These are phyloP conservation scores for Aspergillus bombycis DNA, from an alignment of 2,329 filamentous ascomycete species.

Conservation along the genomic window DNA sequence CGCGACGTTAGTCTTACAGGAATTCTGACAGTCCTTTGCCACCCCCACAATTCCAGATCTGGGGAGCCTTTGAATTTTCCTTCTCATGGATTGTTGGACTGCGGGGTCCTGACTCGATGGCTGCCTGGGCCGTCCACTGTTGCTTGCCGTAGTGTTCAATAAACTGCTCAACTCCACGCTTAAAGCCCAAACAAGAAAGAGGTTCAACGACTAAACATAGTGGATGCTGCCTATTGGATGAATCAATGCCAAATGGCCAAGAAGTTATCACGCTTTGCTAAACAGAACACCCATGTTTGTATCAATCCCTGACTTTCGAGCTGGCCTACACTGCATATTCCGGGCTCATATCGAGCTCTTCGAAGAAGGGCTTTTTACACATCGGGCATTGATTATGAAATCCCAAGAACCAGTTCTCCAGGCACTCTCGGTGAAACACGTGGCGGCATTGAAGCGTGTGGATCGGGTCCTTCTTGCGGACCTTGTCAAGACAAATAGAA, in stretches of 20 bases:
- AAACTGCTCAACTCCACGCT: not conserved
- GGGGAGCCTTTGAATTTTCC: not conserved
- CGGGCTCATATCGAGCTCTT: not conserved
- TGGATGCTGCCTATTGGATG: not conserved
- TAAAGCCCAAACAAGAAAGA: not conserved
- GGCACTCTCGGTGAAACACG: not conserved
- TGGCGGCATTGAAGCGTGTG: not conserved
- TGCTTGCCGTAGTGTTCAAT: not conserved
- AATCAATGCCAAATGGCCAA: not conserved
- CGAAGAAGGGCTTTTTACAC: slow-evolving; percentile 1
- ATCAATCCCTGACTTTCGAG: not conserved
- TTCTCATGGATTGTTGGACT: not conserved
- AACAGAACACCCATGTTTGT: not conserved
- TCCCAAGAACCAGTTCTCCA: slow-evolving; percentile 3
- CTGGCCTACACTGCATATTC: not conserved
- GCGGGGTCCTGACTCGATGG: not conserved
- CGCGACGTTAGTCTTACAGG: not conserved
- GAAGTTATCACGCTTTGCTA: not conserved
- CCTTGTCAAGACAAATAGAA: slow-evolving; percentile 1
- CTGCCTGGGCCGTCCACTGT: not conserved
- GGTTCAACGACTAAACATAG: not conserved
- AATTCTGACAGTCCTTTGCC: not conserved
- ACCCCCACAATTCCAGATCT: not conserved
- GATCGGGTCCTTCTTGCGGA: slow-evolving; percentile 1
- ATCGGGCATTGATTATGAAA: not conserved